Evolutionary conservation across 1,284 basidiomycete genomes (phyloP).

Genomic region (Porogramme epimiltina): DNA sequence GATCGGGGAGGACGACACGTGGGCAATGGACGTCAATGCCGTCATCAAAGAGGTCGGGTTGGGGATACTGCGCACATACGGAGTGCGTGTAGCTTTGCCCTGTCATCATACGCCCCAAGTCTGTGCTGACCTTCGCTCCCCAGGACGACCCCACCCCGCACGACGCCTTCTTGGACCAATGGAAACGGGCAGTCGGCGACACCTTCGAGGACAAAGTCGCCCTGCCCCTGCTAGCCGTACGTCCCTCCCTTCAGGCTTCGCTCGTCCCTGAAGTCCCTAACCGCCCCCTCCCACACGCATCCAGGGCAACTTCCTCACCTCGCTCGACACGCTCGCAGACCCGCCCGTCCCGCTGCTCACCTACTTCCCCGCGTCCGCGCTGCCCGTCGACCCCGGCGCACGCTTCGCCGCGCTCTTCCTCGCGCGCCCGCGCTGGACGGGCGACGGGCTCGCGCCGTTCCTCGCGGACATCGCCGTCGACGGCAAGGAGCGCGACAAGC

Average conservation of each 20-base stretch:
- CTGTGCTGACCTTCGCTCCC: no score
- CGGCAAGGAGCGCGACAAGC: slow-evolving; percentile 83
- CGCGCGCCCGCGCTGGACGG: slow-evolving; percentile 74
- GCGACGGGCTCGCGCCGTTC: slow-evolving; percentile 81
- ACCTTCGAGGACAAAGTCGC: slow-evolving; percentile 63
- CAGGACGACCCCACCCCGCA: slow-evolving; percentile 60
- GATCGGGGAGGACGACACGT: slow-evolving; percentile 38
- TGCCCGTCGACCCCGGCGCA: slow-evolving; percentile 73
- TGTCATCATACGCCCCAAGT: not conserved
- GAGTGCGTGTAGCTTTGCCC: slow-evolving; percentile 46
- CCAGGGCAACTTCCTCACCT: slow-evolving; percentile 73
- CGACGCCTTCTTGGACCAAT: slow-evolving; percentile 60
- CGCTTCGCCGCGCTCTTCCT: slow-evolving; percentile 87
- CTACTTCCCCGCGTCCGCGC: slow-evolving; percentile 75
- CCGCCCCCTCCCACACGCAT: not conserved
- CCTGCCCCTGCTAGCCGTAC: slow-evolving; percentile 66
- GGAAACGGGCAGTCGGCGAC: slow-evolving; percentile 76
- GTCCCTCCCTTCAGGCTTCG: slow-evolving; percentile 25
- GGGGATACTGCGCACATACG: slow-evolving; percentile 66
- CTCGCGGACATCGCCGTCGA: slow-evolving; percentile 79
- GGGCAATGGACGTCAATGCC: slow-evolving; percentile 62
- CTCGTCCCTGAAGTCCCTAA: not conserved
- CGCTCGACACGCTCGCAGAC: slow-evolving; percentile 32
- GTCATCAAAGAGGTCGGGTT: slow-evolving; percentile 72
- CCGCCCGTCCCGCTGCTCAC: slow-evolving; percentile 37